phyloP scores from a whole-genome alignment of 2,329 filamentous ascomycete species.

The Phaeosphaeriaceae sp. region DNA sequence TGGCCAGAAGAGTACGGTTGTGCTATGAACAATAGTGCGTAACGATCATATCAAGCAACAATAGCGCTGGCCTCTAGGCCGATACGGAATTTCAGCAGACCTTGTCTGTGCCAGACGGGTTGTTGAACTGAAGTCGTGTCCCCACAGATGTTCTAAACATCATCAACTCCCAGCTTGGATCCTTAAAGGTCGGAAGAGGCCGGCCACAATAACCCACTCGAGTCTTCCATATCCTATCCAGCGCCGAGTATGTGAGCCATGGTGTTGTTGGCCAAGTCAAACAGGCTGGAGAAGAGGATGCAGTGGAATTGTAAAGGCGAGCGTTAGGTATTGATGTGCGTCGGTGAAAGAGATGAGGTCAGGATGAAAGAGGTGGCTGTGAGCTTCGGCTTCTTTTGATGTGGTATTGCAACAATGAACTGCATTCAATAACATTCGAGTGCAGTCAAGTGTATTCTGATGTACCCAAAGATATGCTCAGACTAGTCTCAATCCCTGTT shows the following conservation, averaged over 20 bases:
- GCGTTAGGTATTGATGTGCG: neutral
- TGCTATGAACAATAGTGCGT: constrained; percentile 18
- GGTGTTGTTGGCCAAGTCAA: neutral
- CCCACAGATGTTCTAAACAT: no score
- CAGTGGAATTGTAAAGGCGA: neutral
- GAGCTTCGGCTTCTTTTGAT: no score
- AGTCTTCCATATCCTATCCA: no score
- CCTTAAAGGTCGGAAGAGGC: no score
- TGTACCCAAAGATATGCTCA: neutral
- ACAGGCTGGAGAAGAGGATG: neutral
- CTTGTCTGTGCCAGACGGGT: no score
- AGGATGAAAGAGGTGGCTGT: no score
- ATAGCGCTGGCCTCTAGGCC: neutral
- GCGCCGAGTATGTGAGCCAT: neutral
- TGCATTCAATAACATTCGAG: neutral
- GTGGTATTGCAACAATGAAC: no score
- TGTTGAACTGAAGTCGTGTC: no score
- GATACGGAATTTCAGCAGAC: no score
- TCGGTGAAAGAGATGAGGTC: neutral
- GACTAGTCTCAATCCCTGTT: constrained; percentile 62
- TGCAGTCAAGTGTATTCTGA: neutral
- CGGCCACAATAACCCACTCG: no score
- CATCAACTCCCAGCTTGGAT: no score
- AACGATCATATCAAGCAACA: neutral
- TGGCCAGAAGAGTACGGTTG: constrained; percentile 30